Percentiles rank a stretch among this genome's conserved stretches.
Conservation (phyloP, 2,329 filamentous ascomycete species). For the Cercospora brassicicola region DNA sequence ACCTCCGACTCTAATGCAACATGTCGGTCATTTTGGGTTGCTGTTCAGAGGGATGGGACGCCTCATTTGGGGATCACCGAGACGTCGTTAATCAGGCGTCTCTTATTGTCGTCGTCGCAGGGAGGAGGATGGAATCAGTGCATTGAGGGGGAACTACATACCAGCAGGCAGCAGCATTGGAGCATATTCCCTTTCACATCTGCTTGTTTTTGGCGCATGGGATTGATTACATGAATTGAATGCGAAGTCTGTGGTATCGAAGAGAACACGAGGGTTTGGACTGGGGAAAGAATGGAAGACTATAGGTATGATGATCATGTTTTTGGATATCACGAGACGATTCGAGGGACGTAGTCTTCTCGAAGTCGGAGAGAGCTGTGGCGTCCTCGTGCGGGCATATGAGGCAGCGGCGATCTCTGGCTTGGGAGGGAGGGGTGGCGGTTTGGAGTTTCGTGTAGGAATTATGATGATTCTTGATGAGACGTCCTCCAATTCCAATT, state of each 20-base stretch:
- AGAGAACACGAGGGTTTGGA: not conserved
- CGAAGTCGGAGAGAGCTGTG: not conserved
- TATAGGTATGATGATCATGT: not conserved
- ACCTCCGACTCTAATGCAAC: conserved; percentile 13
- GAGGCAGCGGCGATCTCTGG: not conserved
- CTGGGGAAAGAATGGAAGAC: not conserved
- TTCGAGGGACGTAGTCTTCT: not conserved
- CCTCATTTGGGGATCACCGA: conserved; percentile 10
- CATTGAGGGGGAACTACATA: not conserved
- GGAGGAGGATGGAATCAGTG: not conserved
- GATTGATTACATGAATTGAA: not conserved
- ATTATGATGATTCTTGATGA: not conserved
- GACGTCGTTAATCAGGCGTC: not conserved
- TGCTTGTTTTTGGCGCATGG: not conserved
- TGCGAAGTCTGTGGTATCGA: not conserved
- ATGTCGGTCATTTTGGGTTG: conserved; percentile 12
- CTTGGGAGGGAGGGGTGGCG: not conserved
- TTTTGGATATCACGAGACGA: not conserved
- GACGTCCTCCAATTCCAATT: too few relatives aligned
- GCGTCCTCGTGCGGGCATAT: not conserved
- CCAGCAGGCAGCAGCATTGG: not conserved
- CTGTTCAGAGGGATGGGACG: conserved; percentile 18
- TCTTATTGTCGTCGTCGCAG: not conserved
- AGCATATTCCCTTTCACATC: not conserved
- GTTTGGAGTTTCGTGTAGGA: not conserved